phyloP scores from a whole-genome alignment of 179 eudicot genomes.

The Spergularia azorica region DNA sequence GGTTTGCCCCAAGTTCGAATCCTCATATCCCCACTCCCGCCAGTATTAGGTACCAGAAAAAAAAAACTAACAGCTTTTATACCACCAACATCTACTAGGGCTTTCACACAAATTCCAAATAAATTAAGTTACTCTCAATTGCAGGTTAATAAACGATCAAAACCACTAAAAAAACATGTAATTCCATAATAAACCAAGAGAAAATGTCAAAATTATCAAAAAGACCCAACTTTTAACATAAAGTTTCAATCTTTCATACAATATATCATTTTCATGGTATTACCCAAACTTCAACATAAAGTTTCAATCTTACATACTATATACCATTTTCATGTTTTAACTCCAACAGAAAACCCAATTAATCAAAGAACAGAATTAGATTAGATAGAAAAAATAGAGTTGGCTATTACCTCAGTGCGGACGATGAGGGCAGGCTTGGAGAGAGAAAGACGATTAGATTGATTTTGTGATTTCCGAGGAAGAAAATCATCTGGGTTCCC shows the following conservation, averaged over 20 bases:
- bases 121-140: too few species aligned
- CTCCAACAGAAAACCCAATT: not conserved
- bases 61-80: too few species aligned
- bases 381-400: not conserved
- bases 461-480: conserved; percentile 22
- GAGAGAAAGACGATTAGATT: conserved; percentile 38
- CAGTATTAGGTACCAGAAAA: too few species aligned
- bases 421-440: conserved; percentile 58
- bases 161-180: not conserved
- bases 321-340: not conserved
- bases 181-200: not conserved
- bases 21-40: too few species aligned
- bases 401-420: conserved; percentile 50
- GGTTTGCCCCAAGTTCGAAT: too few species aligned
- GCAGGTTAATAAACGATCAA: too few species aligned
- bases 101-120: too few species aligned
- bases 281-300: not conserved
- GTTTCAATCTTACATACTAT: conserved; percentile 5
- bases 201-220: not conserved
- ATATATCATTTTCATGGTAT: not conserved
- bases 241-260: conserved; percentile 14
- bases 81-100: too few species aligned
- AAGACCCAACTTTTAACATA: not conserved
- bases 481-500: conserved; percentile 34
- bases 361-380: not conserved